Evolutionary conservation across 352 stramenopile species (phyloP).

Genomic region (Hyaloperonospora brassicae): DNA sequence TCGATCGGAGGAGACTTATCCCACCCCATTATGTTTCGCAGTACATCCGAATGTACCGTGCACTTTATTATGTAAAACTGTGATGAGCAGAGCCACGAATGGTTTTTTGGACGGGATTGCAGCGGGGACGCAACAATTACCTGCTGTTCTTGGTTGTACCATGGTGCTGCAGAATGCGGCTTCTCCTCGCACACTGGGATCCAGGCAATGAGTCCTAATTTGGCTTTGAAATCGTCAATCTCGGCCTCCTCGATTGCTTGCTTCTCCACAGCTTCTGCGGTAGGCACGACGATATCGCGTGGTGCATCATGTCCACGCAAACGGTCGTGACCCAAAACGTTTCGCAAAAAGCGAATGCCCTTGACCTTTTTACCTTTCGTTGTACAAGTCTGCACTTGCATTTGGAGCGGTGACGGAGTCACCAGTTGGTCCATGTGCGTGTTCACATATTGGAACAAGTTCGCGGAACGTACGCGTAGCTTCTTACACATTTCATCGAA

Average conservation of each 20-base stretch:
- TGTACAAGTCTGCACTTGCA: conserved; percentile 18
- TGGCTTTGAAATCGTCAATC: conserved; percentile 58
- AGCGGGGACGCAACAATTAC: conserved; percentile 42
- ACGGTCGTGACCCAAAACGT: conserved; percentile 36
- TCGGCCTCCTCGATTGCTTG: conserved; percentile 31
- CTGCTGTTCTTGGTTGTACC: conserved; percentile 27
- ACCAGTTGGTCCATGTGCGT: conserved; percentile 46
- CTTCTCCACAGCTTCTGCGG: conserved; percentile 27
- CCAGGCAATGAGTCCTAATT: conserved; percentile 50
- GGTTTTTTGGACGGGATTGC: conserved; percentile 32
- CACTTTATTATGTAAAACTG: conserved; percentile 54
- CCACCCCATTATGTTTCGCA: conserved; percentile 44
- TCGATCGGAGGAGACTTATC: conserved; percentile 28
- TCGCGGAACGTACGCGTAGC: conserved; percentile 31
- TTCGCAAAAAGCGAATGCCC: conserved; percentile 46
- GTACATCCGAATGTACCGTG: conserved; percentile 31
- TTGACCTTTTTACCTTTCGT: conserved; percentile 44
- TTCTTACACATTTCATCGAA: conserved; percentile 17
- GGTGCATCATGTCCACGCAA: conserved; percentile 6
- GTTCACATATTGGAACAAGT: conserved; percentile 68
- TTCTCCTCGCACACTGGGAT: conserved; percentile 41
- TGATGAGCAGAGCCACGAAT: conserved; percentile 54
- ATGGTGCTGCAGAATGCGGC: conserved; percentile 30
- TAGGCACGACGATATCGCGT: conserved; percentile 1
- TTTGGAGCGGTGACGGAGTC: conserved; percentile 15